Conservation (phyloP, 2,329 filamentous ascomycete genomes). For the Pleomassaria siparia region DNA sequence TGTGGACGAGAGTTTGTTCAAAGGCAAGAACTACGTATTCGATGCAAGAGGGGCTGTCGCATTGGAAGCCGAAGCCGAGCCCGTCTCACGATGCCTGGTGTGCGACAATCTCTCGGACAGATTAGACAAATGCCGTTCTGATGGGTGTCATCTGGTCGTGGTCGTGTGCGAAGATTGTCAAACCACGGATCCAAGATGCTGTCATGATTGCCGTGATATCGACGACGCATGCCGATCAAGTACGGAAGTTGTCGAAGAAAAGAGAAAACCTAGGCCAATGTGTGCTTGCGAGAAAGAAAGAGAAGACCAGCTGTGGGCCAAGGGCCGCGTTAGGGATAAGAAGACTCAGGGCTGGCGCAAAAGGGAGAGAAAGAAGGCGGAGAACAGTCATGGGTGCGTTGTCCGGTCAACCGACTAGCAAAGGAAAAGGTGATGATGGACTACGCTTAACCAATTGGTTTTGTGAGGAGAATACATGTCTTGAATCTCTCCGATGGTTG, state of each 20-base stretch:
- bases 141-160: slow-evolving; percentile 23
- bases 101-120: slow-evolving; percentile 15
- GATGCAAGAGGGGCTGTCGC: slow-evolving; percentile 25
- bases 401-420: not conserved
- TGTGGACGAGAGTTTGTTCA: slow-evolving; percentile 22
- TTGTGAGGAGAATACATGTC: too few relatives aligned
- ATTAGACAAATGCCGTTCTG: slow-evolving; percentile 18
- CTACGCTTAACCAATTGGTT: too few relatives aligned
- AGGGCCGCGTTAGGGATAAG: slow-evolving; percentile 7
- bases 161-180: slow-evolving; percentile 22
- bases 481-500: too few relatives aligned
- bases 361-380: not conserved
- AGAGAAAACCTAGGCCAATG: slow-evolving; percentile 9
- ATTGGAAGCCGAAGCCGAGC: slow-evolving; percentile 3
- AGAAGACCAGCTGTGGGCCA: slow-evolving; percentile 19
- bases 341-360: slow-evolving; percentile 1
- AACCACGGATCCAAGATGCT: slow-evolving; percentile 13
- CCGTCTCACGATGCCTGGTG: slow-evolving; percentile 20
- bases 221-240: not conserved
- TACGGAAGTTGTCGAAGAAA: not conserved
- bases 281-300: slow-evolving; percentile 22
- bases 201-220: slow-evolving; percentile 15
- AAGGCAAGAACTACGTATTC: slow-evolving; percentile 27
- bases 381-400: not conserved
- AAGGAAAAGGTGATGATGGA: too few relatives aligned